These are phyloP conservation scores for Penicillium sp. DNA, from an alignment of 2,329 filamentous ascomycete species.

Conservation along the genomic window DNA sequence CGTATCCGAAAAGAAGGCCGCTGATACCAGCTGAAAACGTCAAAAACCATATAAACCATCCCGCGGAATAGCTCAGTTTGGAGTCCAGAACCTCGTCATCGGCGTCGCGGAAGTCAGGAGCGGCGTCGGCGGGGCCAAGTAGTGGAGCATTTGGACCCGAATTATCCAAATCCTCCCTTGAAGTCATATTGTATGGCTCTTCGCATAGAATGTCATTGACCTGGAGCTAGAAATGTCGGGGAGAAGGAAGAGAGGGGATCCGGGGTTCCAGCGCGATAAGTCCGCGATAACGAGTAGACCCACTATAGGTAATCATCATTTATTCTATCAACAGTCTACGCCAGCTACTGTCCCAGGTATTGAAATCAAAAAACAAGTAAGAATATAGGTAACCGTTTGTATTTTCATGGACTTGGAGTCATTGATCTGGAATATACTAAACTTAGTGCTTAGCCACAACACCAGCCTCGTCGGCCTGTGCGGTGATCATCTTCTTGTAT, in stretches of 20 bases:
- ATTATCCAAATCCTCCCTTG: conserved; percentile 22
- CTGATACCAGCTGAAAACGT: conserved; percentile 59
- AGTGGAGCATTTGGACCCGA: conserved; percentile 32
- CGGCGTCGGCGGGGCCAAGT: conserved; percentile 22
- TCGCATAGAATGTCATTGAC: not conserved
- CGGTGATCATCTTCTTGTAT: conserved; percentile 94
- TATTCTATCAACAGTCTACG: conserved; percentile 11
- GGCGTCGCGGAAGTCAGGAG: conserved; percentile 9
- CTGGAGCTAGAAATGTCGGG: not conserved
- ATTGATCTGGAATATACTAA: not conserved
- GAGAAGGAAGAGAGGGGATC: conserved; percentile 4
- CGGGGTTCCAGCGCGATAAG: conserved; percentile 14
- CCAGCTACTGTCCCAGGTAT: not conserved
- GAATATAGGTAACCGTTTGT: not conserved
- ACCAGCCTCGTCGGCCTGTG: conserved; percentile 83
- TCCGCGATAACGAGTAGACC: not conserved
- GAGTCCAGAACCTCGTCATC: conserved; percentile 8
- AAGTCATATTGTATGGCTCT: conserved; percentile 25
- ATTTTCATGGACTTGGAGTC: not conserved
- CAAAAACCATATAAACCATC: conserved; percentile 55
- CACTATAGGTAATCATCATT: not conserved
- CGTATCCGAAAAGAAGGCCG: conserved; percentile 62
- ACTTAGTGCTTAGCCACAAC: conserved; percentile 56
- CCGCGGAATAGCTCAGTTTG: conserved; percentile 26
- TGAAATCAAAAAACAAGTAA: not conserved